A percentile compares a stretch with the other conserved stretches of the same genome.
phyloP scores from a whole-genome alignment of 371 early-diverging fungal genomes.

The Capillidium heterosporum region DNA sequence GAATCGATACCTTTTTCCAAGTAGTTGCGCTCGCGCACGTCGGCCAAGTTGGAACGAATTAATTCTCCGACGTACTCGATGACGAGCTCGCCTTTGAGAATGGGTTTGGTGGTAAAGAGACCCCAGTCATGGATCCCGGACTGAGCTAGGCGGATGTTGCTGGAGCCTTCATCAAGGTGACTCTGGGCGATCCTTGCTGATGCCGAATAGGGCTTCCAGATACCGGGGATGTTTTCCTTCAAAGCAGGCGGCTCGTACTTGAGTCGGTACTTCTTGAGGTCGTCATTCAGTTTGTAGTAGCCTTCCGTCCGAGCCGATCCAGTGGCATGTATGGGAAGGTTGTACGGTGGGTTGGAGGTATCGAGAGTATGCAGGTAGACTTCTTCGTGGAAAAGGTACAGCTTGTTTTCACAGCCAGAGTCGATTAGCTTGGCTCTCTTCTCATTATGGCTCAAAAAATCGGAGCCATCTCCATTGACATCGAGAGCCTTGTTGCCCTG shows the following conservation, averaged over 20 bases:
- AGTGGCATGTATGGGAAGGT: slow-evolving; percentile 23
- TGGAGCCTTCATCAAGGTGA: slow-evolving; percentile 74
- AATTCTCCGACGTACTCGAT: slow-evolving; percentile 98
- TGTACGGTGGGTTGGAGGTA: too few relatives aligned
- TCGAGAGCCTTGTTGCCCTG: not conserved
- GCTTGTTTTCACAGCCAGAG: not conserved
- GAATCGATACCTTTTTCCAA: slow-evolving; percentile 80
- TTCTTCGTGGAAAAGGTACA: not conserved
- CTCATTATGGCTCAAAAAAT: not conserved
- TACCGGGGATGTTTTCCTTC: slow-evolving; percentile 23
- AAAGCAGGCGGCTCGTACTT: slow-evolving; percentile 18
- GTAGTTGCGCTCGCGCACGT: slow-evolving; percentile 84
- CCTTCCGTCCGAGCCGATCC: slow-evolving; percentile 73
- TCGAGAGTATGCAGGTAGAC: not conserved
- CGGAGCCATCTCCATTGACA: not conserved
- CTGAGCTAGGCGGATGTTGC: slow-evolving; percentile 71
- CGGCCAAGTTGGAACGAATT: slow-evolving; percentile 88
- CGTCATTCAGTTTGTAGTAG: slow-evolving; percentile 39
- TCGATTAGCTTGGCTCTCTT: too few relatives aligned
- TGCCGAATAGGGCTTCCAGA: slow-evolving; percentile 35
- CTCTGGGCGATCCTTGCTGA: slow-evolving; percentile 46
- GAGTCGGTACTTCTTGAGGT: slow-evolving; percentile 42
- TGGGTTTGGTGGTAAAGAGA: slow-evolving; percentile 78
- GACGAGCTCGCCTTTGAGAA: slow-evolving; percentile 84
- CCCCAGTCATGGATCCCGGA: slow-evolving; percentile 94